A percentile compares a stretch with the other conserved stretches of the same genome.
phyloP scores from a whole-genome alignment of 2,329 filamentous ascomycete species.

The Calonectria pauciramosa region DNA sequence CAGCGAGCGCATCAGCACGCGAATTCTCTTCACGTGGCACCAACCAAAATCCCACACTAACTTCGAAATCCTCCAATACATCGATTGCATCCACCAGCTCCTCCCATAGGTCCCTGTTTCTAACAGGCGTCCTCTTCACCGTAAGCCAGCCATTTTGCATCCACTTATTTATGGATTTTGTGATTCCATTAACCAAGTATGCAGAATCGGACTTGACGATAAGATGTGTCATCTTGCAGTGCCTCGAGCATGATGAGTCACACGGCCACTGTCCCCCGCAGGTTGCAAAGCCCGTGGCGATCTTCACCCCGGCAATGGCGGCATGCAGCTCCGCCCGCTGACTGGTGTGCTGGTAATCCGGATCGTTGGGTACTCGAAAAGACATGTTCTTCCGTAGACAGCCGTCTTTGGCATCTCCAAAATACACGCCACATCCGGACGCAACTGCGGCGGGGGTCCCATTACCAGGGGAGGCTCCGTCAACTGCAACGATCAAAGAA shows the following conservation, averaged over 20 bases:
- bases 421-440: neutral
- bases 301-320: neutral
- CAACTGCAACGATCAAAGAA: neutral
- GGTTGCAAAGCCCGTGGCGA: neutral
- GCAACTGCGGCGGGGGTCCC: neutral
- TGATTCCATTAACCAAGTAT: neutral
- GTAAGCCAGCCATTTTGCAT: neutral
- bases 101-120: neutral
- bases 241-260: neutral
- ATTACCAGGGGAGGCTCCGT: neutral
- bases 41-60: neutral
- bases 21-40: neutral
- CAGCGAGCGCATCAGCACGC: neutral
- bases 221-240: neutral
- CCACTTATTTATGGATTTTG: neutral
- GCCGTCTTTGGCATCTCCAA: neutral
- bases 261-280: neutral
- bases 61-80: fast-evolving
- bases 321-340: neutral
- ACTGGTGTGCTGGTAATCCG: neutral
- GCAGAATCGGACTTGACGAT: neutral
- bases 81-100: neutral
- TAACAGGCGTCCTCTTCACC: neutral
- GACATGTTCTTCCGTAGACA: neutral
- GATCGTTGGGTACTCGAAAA: neutral